Conservation (phyloP, 441 rosid species). For the Croton laevigatus region DNA sequence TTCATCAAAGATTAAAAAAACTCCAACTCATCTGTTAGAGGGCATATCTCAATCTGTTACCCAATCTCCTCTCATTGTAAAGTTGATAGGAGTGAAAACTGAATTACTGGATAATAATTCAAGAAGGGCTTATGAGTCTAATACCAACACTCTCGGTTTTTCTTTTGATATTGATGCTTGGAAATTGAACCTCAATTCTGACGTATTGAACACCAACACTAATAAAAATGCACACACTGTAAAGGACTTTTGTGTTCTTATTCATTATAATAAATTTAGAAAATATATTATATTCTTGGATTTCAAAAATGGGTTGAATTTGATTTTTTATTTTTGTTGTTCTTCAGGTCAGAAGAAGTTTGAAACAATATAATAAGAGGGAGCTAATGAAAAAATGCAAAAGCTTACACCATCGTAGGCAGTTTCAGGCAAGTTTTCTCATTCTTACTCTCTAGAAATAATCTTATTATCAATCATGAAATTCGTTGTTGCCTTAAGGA, state of each 20-base stretch:
- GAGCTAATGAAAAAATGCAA: constrained; percentile 1
- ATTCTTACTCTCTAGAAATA: background rate
- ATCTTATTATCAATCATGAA: background rate
- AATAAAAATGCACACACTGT: constrained; percentile 23
- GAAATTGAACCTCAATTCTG: constrained; percentile 24
- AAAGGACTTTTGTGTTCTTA: background rate
- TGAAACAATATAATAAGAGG: constrained; percentile 22
- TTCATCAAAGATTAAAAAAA: constrained; percentile 23
- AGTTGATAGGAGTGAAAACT: constrained; percentile 15
- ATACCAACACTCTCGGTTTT: constrained; percentile 20
- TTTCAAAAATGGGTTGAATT: background rate
- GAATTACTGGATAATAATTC: constrained; percentile 19
- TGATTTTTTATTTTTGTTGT: constrained; percentile 6
- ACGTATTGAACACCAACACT: constrained; percentile 6
- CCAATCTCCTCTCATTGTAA: constrained; percentile 13
- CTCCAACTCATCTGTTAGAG: constrained; percentile 25
- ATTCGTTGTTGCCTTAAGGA: background rate
- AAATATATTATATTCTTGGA: background rate
- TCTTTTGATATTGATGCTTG: constrained; percentile 23
- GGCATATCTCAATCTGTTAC: constrained; percentile 23
- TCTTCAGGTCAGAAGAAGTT: constrained; percentile 26
- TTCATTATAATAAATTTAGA: background rate
- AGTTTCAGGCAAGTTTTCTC: constrained; percentile 29
- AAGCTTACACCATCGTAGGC: constrained; percentile 22
- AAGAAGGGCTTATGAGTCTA: constrained; percentile 17